Evolutionary conservation across 441 rosid genomes (phyloP).

Genomic region (Jatropha podagrica): DNA sequence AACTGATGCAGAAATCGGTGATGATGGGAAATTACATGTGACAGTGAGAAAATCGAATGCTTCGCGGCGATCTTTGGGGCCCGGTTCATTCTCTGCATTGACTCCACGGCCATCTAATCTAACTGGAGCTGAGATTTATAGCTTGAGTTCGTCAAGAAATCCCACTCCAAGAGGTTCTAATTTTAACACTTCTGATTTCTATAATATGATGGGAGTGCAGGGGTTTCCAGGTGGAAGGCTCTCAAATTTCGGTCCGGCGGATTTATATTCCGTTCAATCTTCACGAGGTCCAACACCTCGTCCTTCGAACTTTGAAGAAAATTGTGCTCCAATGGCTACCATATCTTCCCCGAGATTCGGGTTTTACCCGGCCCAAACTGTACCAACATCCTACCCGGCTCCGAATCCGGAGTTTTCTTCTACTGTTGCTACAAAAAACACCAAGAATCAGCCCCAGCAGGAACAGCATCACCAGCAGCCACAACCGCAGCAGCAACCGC

Average conservation of each 20-base stretch:
- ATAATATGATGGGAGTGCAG: constrained; percentile 79
- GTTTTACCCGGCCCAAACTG: constrained; percentile 67
- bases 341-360: constrained; percentile 80
- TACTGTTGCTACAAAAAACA: constrained; percentile 25
- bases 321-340: constrained; percentile 43
- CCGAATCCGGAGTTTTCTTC: constrained; percentile 70
- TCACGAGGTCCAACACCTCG: constrained; percentile 74
- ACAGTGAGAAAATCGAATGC: constrained; percentile 85
- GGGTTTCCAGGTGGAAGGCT: constrained; percentile 59
- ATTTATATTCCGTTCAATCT: constrained; percentile 75
- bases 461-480: constrained; percentile 29
- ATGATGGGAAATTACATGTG: constrained; percentile 89
- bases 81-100: constrained; percentile 54
- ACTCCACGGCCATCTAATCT: constrained; percentile 75
- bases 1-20: constrained; percentile 85
- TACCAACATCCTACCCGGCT: constrained; percentile 68
- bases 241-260: constrained; percentile 76
- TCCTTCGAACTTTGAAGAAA: constrained; percentile 84
- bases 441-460: constrained; percentile 32
- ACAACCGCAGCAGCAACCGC: constrained; percentile 26
- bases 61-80: constrained; percentile 62
- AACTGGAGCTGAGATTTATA: constrained; percentile 89
- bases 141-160: constrained; percentile 77
- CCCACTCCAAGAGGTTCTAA: constrained; percentile 98
- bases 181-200: constrained; percentile 81